phyloP scores from a whole-genome alignment of 768 basidiomycete species.

The Butyriboletus loyo region DNA sequence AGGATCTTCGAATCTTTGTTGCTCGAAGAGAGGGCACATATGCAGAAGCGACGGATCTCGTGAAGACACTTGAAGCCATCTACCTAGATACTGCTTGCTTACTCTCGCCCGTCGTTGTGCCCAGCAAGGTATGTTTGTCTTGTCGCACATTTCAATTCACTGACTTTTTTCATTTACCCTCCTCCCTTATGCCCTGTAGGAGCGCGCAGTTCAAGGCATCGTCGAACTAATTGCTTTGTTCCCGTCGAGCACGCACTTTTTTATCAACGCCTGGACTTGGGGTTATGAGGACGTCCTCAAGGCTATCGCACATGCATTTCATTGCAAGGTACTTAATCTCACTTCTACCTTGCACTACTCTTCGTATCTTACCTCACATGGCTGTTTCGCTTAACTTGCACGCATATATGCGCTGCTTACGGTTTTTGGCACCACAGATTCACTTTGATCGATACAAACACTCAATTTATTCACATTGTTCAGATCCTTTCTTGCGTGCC shows the following conservation, averaged over 20 bases:
- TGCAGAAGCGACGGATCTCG: constrained; percentile 24
- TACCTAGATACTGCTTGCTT: constrained; percentile 80
- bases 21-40: constrained; percentile 24
- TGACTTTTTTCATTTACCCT: neutral
- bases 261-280: constrained; percentile 93
- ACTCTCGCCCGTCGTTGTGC: constrained; percentile 48
- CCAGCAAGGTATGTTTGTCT: constrained; percentile 50
- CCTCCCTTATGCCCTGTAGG: constrained; percentile 38
- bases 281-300: constrained; percentile 93
- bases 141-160: no score
- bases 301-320: constrained; percentile 65
- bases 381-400: neutral
- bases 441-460: constrained; percentile 91
- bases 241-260: constrained; percentile 69
- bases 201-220: constrained; percentile 61
- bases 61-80: constrained; percentile 66
- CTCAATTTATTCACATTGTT: constrained; percentile 52
- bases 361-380: neutral
- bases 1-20: constrained; percentile 24
- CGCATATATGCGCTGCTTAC: constrained; percentile 12
- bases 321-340: constrained; percentile 44
- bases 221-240: constrained; percentile 67
- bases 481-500: constrained; percentile 58
- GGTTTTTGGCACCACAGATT: constrained; percentile 45
- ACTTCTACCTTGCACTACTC: neutral